phyloP scores from a whole-genome alignment of 2,329 filamentous ascomycete species.

The Talaromyces piceae region DNA sequence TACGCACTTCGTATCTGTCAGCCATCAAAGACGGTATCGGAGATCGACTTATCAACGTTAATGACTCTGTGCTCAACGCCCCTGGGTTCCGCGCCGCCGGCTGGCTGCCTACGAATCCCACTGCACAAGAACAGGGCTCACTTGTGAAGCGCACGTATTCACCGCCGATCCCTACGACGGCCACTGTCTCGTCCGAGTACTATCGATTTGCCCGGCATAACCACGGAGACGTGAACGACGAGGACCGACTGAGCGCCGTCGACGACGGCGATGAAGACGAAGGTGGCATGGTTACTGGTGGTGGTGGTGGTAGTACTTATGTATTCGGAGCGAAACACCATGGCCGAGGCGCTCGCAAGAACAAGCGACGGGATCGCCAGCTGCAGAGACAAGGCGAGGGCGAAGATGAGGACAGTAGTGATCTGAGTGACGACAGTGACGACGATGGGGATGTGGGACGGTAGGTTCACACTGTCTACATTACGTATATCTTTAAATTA shows the following conservation, averaged over 20 bases:
- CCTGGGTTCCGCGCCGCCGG: conserved; percentile 58
- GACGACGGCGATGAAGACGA: conserved; percentile 55
- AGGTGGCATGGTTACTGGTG: conserved; percentile 56
- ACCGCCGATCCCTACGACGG: conserved; percentile 55
- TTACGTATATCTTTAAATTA: background rate
- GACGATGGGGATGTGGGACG: conserved; percentile 47
- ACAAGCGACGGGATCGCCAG: conserved; percentile 31
- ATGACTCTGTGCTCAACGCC: conserved; percentile 55
- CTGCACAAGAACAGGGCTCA: conserved; percentile 23
- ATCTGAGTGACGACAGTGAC: conserved; percentile 59
- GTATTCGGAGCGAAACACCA: conserved; percentile 44
- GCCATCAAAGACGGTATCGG: conserved; percentile 59
- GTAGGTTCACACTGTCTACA: conserved; percentile 20
- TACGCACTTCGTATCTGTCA: conserved; percentile 57
- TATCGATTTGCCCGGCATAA: conserved; percentile 43
- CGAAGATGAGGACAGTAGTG: conserved; percentile 60
- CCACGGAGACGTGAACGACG: conserved; percentile 21
- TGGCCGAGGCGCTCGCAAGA: conserved; percentile 24
- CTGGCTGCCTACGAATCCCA: conserved; percentile 43
- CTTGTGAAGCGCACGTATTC: conserved; percentile 59
- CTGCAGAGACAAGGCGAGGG: conserved; percentile 48
- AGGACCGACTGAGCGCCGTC: conserved; percentile 20
- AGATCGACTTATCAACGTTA: conserved; percentile 58
- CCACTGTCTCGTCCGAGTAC: conserved; percentile 54
- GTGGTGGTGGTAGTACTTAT: conserved; percentile 43